Evolutionary conservation across 257 asterid species (phyloP).

Genomic region (Solanum gandarillasii): DNA sequence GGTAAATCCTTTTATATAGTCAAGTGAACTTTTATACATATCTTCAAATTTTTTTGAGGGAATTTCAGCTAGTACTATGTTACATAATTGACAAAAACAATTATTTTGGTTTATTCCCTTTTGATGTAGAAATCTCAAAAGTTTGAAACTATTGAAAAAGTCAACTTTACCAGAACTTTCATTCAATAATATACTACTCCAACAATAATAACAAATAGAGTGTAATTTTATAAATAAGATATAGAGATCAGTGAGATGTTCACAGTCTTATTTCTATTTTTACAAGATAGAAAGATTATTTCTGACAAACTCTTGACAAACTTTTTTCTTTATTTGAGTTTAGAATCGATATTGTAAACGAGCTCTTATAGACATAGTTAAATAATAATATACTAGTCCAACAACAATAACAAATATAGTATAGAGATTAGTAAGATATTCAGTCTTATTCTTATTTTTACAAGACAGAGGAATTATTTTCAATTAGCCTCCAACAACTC

Average conservation of each 20-base stretch:
- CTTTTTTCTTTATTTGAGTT: accelerated
- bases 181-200: background rate
- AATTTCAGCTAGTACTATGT: background rate
- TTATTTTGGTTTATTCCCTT: background rate
- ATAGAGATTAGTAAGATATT: too few relatives aligned
- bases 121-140: background rate
- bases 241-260: background rate
- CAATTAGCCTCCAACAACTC: background rate
- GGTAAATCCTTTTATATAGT: background rate
- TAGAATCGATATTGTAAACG: accelerated
- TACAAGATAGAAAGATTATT: background rate
- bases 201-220: background rate
- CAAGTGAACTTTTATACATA: background rate
- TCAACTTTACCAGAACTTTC: background rate
- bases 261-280: accelerated
- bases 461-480: accelerated
- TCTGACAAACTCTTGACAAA: accelerated
- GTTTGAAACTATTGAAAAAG: background rate
- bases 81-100: background rate
- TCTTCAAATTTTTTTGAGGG: background rate
- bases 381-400: background rate
- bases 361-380: background rate
- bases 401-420: accelerated
- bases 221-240: background rate
- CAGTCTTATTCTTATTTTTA: background rate